A percentile compares a stretch with the other conserved stretches of the same genome.
Conservation (phyloP, 1,284 basidiomycete species). For the Sporisorium sorghi region DNA sequence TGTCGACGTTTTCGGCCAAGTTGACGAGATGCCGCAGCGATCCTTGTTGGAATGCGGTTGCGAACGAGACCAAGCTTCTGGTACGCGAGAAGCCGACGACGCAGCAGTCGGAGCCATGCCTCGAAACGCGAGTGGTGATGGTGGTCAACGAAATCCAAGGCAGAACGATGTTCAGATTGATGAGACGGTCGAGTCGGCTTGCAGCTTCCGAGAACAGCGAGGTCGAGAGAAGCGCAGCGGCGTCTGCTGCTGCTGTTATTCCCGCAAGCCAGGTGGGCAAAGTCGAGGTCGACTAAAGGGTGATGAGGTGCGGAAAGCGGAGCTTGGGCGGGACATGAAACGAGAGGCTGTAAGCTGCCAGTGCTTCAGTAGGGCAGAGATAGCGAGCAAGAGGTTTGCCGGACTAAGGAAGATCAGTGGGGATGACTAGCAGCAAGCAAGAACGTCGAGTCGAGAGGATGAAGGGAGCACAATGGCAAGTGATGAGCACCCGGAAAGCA, state of each 20-base stretch:
- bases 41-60: not conserved
- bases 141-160: not conserved
- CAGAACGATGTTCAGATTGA: not conserved
- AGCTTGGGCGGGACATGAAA: not conserved
- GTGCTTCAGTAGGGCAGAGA: not conserved
- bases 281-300: not conserved
- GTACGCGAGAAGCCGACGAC: slow-evolving; percentile 4
- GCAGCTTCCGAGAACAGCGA: too few species aligned
- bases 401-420: too few species aligned
- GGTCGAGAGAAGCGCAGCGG: too few species aligned
- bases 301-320: not conserved
- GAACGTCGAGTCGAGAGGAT: too few species aligned
- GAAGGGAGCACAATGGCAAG: too few species aligned
- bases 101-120: slow-evolving; percentile 19
- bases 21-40: not conserved
- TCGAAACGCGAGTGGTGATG: not conserved
- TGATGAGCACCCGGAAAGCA: too few species aligned
- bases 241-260: too few species aligned
- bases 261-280: not conserved
- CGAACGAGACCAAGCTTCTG: slow-evolving; percentile 9
- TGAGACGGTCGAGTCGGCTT: too few species aligned
- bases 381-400: too few species aligned
- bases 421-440: too few species aligned
- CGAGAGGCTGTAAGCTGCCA: not conserved
- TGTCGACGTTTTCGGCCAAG: slow-evolving; percentile 3